Evolutionary conservation across 169 alveolate species (phyloP).

Genomic region (Haemoproteus tartakovskyi): DNA sequence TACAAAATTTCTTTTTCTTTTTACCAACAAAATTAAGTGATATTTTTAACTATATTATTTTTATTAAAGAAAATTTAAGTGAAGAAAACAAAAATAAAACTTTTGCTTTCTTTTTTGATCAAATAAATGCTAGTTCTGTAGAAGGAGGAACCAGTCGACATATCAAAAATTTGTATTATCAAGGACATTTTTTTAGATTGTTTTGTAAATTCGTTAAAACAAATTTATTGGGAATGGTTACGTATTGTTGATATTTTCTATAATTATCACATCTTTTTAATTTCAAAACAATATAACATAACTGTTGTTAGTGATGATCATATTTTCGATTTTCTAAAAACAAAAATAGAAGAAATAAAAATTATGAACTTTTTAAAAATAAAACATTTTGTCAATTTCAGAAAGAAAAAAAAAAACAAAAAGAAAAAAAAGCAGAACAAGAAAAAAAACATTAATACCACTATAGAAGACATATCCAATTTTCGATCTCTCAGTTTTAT

Average conservation of each 20-base stretch:
- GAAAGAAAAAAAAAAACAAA: background rate
- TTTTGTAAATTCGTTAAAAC: slow-evolving; percentile 29
- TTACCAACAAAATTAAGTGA: slow-evolving; percentile 29
- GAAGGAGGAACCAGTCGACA: background rate
- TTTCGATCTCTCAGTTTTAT: slow-evolving; percentile 58
- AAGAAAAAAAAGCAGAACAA: background rate
- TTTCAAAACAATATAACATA: slow-evolving; percentile 39
- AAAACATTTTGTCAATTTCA: slow-evolving; percentile 33
- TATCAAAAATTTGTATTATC: slow-evolving; percentile 10
- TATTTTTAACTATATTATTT: slow-evolving; percentile 43
- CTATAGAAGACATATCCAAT: slow-evolving; percentile 1
- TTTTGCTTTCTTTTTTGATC: slow-evolving; percentile 5
- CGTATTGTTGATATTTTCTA: slow-evolving; percentile 19
- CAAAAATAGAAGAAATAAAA: slow-evolving; percentile 3
- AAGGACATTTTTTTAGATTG: slow-evolving; percentile 48
- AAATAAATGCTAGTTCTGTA: slow-evolving; percentile 6
- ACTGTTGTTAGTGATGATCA: slow-evolving; percentile 25
- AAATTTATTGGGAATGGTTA: slow-evolving; percentile 36
- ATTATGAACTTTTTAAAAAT: slow-evolving; percentile 12
- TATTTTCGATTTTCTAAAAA: slow-evolving; percentile 10
- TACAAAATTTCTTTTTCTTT: slow-evolving; percentile 44
- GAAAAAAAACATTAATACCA: background rate
- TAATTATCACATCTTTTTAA: slow-evolving; percentile 30
- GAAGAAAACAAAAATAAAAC: slow-evolving; percentile 5
- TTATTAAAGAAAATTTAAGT: slow-evolving; percentile 5